Evolutionary conservation across 768 basidiomycete genomes (phyloP).

Genomic region (Inosperma sp.): DNA sequence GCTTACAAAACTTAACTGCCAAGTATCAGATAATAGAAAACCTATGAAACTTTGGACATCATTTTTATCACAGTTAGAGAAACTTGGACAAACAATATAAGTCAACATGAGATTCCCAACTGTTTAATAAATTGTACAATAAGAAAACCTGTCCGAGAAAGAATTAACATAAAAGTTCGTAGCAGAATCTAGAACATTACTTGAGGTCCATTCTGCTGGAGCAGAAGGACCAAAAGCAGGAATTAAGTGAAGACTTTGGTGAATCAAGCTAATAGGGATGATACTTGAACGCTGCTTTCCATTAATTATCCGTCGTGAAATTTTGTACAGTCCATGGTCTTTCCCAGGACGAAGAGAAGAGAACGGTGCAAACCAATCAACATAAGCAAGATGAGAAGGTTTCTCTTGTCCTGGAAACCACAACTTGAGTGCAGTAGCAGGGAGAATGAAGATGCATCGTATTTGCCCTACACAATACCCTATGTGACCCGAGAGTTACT

Average conservation of each 20-base stretch:
- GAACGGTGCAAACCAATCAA: constrained; percentile 18
- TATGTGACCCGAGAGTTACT: no score
- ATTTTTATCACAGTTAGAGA: no score
- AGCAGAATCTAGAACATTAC: no score
- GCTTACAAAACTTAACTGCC: no score
- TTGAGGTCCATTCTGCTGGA: constrained; percentile 28
- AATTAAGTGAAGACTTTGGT: constrained; percentile 26
- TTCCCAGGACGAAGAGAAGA: constrained; percentile 10
- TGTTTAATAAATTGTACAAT: no score
- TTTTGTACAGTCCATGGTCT: constrained; percentile 22
- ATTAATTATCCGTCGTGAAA: constrained; percentile 13
- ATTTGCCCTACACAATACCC: no score
- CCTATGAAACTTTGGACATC: no score
- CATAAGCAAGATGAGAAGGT: constrained; percentile 13
- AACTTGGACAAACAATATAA: no score
- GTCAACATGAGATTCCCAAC: no score
- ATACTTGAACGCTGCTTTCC: constrained; percentile 17
- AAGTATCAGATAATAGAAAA: no score
- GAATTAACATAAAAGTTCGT: constrained; percentile 27
- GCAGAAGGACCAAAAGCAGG: constrained; percentile 27
- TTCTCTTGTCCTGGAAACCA: constrained; percentile 3
- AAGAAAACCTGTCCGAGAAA: constrained; percentile 26
- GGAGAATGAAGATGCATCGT: constrained; percentile 11
- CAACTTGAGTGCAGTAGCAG: not conserved
- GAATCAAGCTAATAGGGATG: constrained; percentile 21